Evolutionary conservation across 176 grass and related monocot species (phyloP).

Genomic region (Oryza punctata): DNA sequence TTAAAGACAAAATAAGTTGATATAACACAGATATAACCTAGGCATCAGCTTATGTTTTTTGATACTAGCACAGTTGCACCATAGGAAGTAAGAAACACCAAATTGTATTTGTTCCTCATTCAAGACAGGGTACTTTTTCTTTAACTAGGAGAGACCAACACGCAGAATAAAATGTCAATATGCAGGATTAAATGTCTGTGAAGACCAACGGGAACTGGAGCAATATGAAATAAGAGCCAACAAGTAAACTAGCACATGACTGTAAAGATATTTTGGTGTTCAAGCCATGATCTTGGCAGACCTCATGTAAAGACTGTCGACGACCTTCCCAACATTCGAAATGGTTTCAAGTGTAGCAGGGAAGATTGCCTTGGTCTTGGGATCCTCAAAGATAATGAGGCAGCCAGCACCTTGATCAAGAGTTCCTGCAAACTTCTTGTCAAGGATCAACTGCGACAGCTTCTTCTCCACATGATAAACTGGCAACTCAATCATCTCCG

Average conservation of each 20-base stretch:
- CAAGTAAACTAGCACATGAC: not conserved
- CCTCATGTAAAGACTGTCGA: constrained; percentile 76
- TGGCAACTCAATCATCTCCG: constrained; percentile 66
- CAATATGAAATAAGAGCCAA: constrained; percentile 1
- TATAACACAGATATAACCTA: not conserved
- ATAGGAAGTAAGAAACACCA: constrained; percentile 7
- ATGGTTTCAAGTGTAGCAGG: constrained; percentile 71
- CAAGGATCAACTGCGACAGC: constrained; percentile 75
- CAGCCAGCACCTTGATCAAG: constrained; percentile 78
- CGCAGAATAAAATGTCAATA: constrained; percentile 26
- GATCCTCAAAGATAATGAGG: constrained; percentile 74
- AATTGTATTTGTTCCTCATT: not conserved
- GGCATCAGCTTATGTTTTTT: not conserved
- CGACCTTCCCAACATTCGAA: constrained; percentile 69
- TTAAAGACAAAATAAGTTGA: not conserved
- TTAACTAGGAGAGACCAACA: not conserved
- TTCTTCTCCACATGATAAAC: constrained; percentile 78
- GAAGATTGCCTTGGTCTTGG: constrained; percentile 62
- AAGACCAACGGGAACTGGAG: constrained; percentile 10
- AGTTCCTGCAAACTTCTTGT: constrained; percentile 85
- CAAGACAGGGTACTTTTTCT: not conserved
- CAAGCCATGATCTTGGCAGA: constrained; percentile 73
- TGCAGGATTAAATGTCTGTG: constrained; percentile 23
- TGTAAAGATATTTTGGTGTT: not conserved
- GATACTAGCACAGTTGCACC: not conserved